These are phyloP conservation scores for Leccinum pellstonianum DNA, from an alignment of 768 basidiomycete genomes.

Conservation along the genomic window DNA sequence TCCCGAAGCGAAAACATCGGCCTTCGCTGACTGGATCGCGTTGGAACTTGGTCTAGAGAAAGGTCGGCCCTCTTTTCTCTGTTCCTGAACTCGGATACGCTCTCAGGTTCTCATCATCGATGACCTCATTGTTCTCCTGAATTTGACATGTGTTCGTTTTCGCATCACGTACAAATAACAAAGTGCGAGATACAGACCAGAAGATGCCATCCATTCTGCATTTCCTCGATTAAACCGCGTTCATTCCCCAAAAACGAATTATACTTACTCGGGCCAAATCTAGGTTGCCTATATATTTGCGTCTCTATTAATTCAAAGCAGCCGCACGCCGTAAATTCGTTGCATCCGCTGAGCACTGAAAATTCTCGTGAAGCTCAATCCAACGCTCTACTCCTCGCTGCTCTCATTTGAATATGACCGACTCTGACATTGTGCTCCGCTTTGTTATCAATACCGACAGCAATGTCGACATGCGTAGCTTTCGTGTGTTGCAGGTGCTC, in stretches of 20 bases:
- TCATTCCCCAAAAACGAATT: slow-evolving; percentile 20
- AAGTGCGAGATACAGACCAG: slow-evolving; percentile 1
- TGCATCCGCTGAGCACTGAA: neutral
- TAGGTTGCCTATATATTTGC: slow-evolving; percentile 17
- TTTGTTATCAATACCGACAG: slow-evolving; percentile 35
- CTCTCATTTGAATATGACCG: slow-evolving; percentile 25
- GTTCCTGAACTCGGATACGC: slow-evolving; percentile 4
- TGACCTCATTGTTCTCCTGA: slow-evolving; percentile 29
- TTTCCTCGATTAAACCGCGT: slow-evolving; percentile 14
- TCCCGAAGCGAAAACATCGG: neutral
- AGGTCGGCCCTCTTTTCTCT: neutral
- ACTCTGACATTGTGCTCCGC: slow-evolving; percentile 39
- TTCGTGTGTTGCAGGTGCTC: slow-evolving; percentile 38
- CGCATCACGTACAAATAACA: slow-evolving; percentile 31
- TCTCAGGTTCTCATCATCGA: slow-evolving; percentile 4
- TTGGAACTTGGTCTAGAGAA: neutral
- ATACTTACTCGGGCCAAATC: slow-evolving; percentile 24
- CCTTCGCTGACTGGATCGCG: neutral
- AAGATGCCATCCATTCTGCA: slow-evolving; percentile 14
- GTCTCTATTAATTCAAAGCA: slow-evolving; percentile 2
- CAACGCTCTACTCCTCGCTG: neutral
- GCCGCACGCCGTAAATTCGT: slow-evolving; percentile 9
- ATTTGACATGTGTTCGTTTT: slow-evolving; percentile 18
- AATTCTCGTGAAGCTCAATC: neutral
- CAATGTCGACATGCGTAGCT: slow-evolving; percentile 43